Evolutionary conservation across 164 flowering plant genomes (phyloP).

Genomic region (Magnolia kwangsiensis): DNA sequence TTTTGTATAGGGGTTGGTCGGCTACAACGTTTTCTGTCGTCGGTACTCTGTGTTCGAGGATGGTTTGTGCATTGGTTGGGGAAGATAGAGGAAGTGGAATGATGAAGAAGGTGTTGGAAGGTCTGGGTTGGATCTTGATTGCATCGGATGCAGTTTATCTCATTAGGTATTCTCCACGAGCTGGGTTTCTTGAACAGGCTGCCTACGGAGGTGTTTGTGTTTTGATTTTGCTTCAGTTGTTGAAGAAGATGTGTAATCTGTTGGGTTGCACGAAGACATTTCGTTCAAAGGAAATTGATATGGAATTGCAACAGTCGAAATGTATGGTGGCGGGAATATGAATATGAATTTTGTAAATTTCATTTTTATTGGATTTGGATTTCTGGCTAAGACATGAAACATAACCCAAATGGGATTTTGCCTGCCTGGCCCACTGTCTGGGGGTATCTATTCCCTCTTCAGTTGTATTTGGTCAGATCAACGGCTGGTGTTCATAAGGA

Average conservation of each 20-base stretch:
- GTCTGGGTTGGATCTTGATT: constrained; percentile 30
- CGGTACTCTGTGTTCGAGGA: constrained; percentile 32
- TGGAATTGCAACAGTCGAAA: background rate
- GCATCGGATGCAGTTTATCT: constrained; percentile 31
- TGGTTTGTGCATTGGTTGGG: constrained; percentile 19
- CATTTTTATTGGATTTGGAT: background rate
- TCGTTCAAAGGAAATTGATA: background rate
- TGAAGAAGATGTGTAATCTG: constrained; percentile 16
- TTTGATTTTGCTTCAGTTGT: constrained; percentile 34
- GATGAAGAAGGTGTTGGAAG: constrained; percentile 24
- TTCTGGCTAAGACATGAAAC: background rate
- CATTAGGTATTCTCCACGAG: constrained; percentile 23
- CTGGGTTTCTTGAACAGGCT: constrained; percentile 12
- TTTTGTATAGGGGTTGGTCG: constrained; percentile 44
- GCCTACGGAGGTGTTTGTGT: constrained; percentile 33
- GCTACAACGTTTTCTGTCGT: constrained; percentile 33
- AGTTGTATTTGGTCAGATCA: too few relatives aligned
- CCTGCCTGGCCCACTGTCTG: too few relatives aligned
- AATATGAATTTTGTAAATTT: background rate
- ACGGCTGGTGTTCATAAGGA: too few relatives aligned
- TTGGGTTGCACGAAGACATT: background rate
- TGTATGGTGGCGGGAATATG: background rate
- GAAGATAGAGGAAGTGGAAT: constrained; percentile 12
- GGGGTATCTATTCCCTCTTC: background rate
- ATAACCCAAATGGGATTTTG: too few relatives aligned